phyloP scores from a whole-genome alignment of 805 yeast genomes.

The Wickerhamomyces xylosicus region DNA sequence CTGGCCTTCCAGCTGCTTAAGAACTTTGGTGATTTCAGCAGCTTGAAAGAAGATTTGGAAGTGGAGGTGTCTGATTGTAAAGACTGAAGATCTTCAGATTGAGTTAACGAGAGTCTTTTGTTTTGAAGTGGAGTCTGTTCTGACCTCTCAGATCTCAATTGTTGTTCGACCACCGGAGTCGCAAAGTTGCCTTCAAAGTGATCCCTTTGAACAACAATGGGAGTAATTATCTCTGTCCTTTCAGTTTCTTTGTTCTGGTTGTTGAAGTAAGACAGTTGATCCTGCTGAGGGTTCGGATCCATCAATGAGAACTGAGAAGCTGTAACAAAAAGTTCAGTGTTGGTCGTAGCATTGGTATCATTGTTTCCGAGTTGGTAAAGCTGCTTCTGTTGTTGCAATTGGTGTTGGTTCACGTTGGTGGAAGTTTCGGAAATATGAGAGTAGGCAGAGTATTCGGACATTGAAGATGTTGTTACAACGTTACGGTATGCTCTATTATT shows the following conservation, averaged over 20 bases:
- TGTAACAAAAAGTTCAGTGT: constrained; percentile 27
- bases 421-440: constrained; percentile 6
- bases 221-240: too few species aligned
- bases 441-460: constrained; percentile 16
- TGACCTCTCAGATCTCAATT: too few species aligned
- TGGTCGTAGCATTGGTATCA: constrained; percentile 6
- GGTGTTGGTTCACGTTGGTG: constrained; percentile 2
- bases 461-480: constrained; percentile 14
- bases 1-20: constrained; percentile 15
- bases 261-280: too few species aligned
- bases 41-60: not conserved
- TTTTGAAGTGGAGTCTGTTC: not conserved
- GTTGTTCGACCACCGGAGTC: too few species aligned
- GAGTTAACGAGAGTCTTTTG: not conserved
- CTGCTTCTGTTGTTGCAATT: not conserved
- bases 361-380: too few species aligned
- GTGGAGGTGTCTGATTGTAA: not conserved
- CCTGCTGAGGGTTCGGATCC: too few species aligned
- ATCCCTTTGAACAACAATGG: too few species aligned
- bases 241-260: too few species aligned
- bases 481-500: too few species aligned
- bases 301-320: constrained; percentile 26
- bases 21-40: constrained; percentile 12
- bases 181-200: too few species aligned
- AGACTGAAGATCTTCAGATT: not conserved